Evolutionary conservation across 2,329 filamentous ascomycete species (phyloP).

Genomic region (Trichophyton rubrum): DNA sequence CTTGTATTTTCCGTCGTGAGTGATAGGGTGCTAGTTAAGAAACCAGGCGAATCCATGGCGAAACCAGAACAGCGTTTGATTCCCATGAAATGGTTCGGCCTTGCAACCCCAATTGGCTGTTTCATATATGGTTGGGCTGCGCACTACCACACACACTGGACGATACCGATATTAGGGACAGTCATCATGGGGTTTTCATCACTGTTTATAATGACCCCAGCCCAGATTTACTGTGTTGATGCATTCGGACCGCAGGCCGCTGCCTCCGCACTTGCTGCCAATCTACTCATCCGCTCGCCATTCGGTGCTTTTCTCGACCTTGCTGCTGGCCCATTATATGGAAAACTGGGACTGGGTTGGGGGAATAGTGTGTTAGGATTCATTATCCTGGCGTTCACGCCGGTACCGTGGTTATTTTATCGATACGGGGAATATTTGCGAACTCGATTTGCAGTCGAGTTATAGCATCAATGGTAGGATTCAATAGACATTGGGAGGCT

Average conservation of each 20-base stretch:
- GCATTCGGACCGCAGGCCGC: constrained; percentile 22
- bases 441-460: constrained; percentile 21
- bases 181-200: not conserved
- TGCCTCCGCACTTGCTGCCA: constrained; percentile 38
- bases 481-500: not conserved
- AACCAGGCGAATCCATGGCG: constrained; percentile 17
- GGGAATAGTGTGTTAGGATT: constrained; percentile 50
- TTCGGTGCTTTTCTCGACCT: constrained; percentile 48
- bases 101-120: constrained; percentile 4
- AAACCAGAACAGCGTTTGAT: too few relatives aligned
- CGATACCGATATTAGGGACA: constrained; percentile 38
- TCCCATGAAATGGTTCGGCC: too few relatives aligned
- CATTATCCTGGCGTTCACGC: constrained; percentile 31
- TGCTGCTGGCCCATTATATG: constrained; percentile 35
- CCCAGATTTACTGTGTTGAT: constrained; percentile 39
- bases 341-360: constrained; percentile 49
- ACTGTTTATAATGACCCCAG: constrained; percentile 7
- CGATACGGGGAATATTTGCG: constrained; percentile 28
- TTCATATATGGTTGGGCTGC: constrained; percentile 23
- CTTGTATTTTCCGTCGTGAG: constrained; percentile 3
- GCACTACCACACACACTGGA: constrained; percentile 23
- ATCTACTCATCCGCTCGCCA: constrained; percentile 39
- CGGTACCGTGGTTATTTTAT: constrained; percentile 33
- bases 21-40: not conserved
- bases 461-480: not conserved